Evolutionary conservation across 2,329 filamentous ascomycete species (phyloP).

Genomic region (Aspergillus sp.): DNA sequence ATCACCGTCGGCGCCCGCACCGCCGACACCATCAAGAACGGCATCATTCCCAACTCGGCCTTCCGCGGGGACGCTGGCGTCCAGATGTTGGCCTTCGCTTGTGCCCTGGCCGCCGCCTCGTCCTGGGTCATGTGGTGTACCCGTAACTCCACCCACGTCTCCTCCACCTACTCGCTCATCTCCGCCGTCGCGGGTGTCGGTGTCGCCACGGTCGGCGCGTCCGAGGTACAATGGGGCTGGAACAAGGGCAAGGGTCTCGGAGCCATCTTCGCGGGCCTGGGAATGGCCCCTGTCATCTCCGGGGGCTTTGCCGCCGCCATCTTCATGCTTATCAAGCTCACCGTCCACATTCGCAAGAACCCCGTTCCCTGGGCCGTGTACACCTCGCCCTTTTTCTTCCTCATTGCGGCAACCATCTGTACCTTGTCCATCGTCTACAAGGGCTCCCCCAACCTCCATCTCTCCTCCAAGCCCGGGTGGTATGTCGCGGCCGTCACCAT

Average conservation of each 20-base stretch:
- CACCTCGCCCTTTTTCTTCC: conserved; percentile 73
- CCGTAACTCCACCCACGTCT: conserved; percentile 69
- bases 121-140: conserved; percentile 81
- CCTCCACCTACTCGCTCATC: conserved; percentile 70
- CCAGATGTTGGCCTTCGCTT: conserved; percentile 60
- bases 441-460: conserved; percentile 67
- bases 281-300: conserved; percentile 69
- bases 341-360: conserved; percentile 70
- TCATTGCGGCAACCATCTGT: conserved; percentile 71
- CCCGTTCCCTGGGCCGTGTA: conserved; percentile 71
- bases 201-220: conserved; percentile 64
- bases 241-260: conserved; percentile 65
- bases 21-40: conserved; percentile 77
- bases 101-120: conserved; percentile 33
- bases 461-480: conserved; percentile 61
- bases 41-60: conserved; percentile 62
- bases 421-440: conserved; percentile 79
- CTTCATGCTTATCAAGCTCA: conserved; percentile 70
- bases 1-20: conserved; percentile 67
- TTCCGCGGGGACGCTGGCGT: conserved; percentile 63
- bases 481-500: conserved; percentile 67
- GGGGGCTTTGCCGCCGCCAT: conserved; percentile 65
- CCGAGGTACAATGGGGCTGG: conserved; percentile 68
- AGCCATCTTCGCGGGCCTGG: conserved; percentile 63
- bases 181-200: conserved; percentile 68